Conservation (phyloP, 2,329 filamentous ascomycete genomes). For the Sphaerulina populicola region DNA sequence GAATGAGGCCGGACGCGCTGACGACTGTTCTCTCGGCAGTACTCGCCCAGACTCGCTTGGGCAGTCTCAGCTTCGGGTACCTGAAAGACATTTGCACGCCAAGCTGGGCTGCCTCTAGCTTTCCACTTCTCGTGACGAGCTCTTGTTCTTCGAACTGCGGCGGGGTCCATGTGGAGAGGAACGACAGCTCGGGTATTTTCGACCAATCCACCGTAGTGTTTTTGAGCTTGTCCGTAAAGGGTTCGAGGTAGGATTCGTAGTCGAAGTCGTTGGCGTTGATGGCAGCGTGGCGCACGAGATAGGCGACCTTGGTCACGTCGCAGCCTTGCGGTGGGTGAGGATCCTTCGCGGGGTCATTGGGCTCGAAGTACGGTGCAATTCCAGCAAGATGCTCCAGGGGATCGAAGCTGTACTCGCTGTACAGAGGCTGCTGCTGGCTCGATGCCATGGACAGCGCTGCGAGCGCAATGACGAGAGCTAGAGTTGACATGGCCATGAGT, state of each 20-base stretch:
- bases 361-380: conserved; percentile 45
- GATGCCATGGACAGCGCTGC: conserved; percentile 18
- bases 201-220: conserved; percentile 54
- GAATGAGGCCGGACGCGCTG: conserved; percentile 51
- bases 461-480: conserved; percentile 12
- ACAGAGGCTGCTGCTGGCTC: conserved; percentile 25
- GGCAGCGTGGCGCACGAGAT: conserved; percentile 45
- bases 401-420: conserved; percentile 38
- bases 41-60: conserved; percentile 53
- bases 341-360: conserved; percentile 40
- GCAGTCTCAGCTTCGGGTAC: conserved; percentile 48
- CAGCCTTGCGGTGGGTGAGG: conserved; percentile 45
- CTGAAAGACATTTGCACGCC: conserved; percentile 52
- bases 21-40: conserved; percentile 55
- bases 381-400: conserved; percentile 45
- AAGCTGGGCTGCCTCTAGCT: conserved; percentile 52
- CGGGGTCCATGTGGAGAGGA: conserved; percentile 49
- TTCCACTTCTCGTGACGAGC: conserved; percentile 54
- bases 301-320: conserved; percentile 44
- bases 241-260: conserved; percentile 45
- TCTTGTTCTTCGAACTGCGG: conserved; percentile 49
- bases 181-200: conserved; percentile 48
- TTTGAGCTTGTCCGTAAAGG: conserved; percentile 48
- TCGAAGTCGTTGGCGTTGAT: conserved; percentile 48
- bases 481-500: conserved; percentile 12